Conservation (phyloP, 2,329 filamentous ascomycete genomes). For the Trichoderma endophyticum region DNA sequence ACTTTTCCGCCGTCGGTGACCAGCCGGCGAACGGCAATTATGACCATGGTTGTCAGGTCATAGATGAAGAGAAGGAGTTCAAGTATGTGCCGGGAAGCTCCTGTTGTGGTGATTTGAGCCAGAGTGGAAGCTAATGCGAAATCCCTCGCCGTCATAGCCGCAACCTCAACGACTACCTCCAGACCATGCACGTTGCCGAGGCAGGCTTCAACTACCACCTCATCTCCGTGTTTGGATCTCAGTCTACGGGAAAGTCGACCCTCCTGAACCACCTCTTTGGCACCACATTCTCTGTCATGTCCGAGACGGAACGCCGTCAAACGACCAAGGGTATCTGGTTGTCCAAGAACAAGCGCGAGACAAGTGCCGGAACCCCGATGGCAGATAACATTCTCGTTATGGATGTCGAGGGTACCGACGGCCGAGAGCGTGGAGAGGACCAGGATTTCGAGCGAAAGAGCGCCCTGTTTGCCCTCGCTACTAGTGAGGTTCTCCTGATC, state of each 20-base stretch:
- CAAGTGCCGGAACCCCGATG: constrained; percentile 60
- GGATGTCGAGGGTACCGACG: constrained; percentile 98
- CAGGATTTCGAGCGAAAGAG: constrained; percentile 99
- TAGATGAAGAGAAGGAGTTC: constrained; percentile 89
- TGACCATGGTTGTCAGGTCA: constrained; percentile 93
- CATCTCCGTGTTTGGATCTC: constrained; percentile 97
- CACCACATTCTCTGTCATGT: constrained; percentile 97
- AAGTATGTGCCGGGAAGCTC: constrained; percentile 60
- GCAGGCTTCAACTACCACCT: constrained; percentile 99
- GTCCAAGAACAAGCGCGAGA: constrained; percentile 84
- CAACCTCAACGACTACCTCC: constrained; percentile 78
- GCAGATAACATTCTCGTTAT: constrained; percentile 98
- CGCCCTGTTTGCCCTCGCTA: constrained; percentile 92
- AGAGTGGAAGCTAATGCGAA: constrained; percentile 6
- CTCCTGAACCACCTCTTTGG: constrained; percentile 94
- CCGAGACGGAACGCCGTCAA: constrained; percentile 87
- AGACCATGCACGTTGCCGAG: constrained; percentile 72
- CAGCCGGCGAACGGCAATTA: constrained; percentile 65
- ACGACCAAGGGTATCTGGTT: constrained; percentile 99
- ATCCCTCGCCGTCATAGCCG: constrained; percentile 48
- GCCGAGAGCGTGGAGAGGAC: constrained; percentile 92
- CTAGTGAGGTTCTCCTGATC: constrained; percentile 95
- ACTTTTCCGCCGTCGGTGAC: constrained; percentile 72
- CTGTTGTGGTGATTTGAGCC: background rate
- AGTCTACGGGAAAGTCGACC: constrained; percentile 97